Percentiles rank a stretch among this genome's conserved stretches.
These are phyloP conservation scores for Mediolabrus comicus DNA, from an alignment of 108 stramenopile genomes.

Conservation along the genomic window DNA sequence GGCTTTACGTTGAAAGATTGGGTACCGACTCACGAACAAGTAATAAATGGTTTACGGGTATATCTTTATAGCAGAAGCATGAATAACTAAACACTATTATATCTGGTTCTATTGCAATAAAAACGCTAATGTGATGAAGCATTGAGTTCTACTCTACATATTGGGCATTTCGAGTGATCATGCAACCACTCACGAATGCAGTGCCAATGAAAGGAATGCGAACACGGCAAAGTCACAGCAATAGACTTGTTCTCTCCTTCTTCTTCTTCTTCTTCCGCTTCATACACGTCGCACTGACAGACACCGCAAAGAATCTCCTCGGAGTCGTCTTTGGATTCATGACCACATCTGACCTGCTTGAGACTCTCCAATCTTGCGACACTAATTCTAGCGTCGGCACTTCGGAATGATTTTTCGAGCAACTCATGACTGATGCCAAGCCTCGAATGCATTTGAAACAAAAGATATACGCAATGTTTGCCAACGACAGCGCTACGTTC, in stretches of 20 bases:
- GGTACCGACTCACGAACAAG: slow-evolving; percentile 18
- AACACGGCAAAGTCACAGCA: slow-evolving; percentile 33
- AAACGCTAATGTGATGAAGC: too few species aligned
- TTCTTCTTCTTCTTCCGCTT: neutral
- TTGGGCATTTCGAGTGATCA: slow-evolving; percentile 36
- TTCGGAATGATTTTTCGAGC: slow-evolving; percentile 39
- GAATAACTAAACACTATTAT: neutral
- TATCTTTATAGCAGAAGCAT: slow-evolving; percentile 19
- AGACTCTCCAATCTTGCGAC: slow-evolving; percentile 18
- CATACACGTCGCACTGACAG: slow-evolving; percentile 41
- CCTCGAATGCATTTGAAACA: slow-evolving; percentile 47
- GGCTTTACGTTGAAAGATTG: slow-evolving; percentile 39
- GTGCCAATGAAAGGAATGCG: slow-evolving; percentile 36
- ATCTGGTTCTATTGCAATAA: neutral
- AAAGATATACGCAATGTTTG: slow-evolving; percentile 30
- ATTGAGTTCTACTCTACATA: slow-evolving; percentile 37
- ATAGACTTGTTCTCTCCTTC: slow-evolving; percentile 6
- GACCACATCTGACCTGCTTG: slow-evolving; percentile 2
- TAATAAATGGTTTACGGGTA: slow-evolving; percentile 16
- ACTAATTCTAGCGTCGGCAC: slow-evolving; percentile 37
- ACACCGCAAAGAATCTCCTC: slow-evolving; percentile 30
- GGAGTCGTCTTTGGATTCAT: neutral
- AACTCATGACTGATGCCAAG: slow-evolving; percentile 30
- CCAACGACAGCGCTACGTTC: slow-evolving; percentile 42
- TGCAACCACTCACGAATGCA: slow-evolving; percentile 46